Percentiles rank a stretch among this genome's conserved stretches.
These are phyloP conservation scores for Gyrodon lividus DNA, from an alignment of 768 basidiomycete genomes.

Conservation along the genomic window DNA sequence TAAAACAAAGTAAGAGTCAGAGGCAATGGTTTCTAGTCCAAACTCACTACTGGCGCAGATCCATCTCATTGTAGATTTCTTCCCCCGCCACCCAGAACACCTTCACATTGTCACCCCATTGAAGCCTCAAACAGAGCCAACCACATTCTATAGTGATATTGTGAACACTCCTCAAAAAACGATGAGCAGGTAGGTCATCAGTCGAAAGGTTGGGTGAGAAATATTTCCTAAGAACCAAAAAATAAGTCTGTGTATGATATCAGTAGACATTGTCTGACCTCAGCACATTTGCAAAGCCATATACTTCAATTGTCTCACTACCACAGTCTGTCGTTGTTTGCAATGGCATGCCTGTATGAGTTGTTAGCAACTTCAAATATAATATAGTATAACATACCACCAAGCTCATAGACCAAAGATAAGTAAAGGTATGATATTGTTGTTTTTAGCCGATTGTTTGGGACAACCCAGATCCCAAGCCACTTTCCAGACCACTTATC, in stretches of 20 bases:
- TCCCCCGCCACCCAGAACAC: constrained; percentile 20
- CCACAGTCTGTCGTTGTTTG: constrained; percentile 36
- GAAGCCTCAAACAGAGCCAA: constrained; percentile 27
- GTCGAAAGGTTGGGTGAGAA: constrained; percentile 16
- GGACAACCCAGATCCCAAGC: constrained; percentile 32
- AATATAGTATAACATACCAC: too few species aligned
- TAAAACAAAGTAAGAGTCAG: constrained; percentile 2
- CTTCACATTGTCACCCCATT: constrained; percentile 32
- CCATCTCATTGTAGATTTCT: constrained; percentile 19
- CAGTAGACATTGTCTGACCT: constrained; percentile 24
- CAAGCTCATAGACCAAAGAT: constrained; percentile 16
- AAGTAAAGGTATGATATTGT: constrained; percentile 31
- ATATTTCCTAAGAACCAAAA: constrained; percentile 16
- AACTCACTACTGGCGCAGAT: constrained; percentile 17
- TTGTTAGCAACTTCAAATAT: too few species aligned
- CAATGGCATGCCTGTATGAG: constrained; percentile 32
- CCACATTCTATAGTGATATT: constrained; percentile 32
- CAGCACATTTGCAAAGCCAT: constrained; percentile 28
- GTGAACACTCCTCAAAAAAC: constrained; percentile 26
- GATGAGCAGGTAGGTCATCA: constrained; percentile 27
- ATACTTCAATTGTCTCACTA: constrained; percentile 26
- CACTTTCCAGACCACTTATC: constrained; percentile 30
- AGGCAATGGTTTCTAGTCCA: too few species aligned
- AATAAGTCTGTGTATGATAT: background rate
- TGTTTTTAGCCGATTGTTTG: constrained; percentile 26